Base-by-base conservation (phyloP, 2,329 filamentous ascomycete genomes). In the Trichoderma cornu-damae region DNA sequence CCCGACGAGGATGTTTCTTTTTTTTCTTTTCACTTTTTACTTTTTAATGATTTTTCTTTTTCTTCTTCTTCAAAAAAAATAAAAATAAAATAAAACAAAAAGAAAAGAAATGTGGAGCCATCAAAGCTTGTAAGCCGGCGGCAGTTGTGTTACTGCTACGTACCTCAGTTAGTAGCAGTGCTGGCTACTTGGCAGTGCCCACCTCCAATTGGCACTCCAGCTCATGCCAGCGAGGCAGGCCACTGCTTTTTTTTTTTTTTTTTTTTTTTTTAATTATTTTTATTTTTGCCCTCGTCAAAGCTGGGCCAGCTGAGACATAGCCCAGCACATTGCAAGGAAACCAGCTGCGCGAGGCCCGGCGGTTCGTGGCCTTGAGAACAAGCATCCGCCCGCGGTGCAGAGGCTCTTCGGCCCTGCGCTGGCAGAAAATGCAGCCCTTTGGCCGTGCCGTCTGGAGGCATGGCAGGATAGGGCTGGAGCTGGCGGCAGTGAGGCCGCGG, bases 361-460 rank as follows among this genome's bases (percentile, higher is more conserved):
- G 51, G 51, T 46, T 46, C 51, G 42, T 24, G 43, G 43, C 43
- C 28, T 38, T 42, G 43, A 42, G 35, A 42, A 48, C 18, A 49
- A 24, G 26, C 24, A 26, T 22, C 26, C 26, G 30, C 43, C 47
- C 18, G 22, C 54, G 24, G 54, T 50, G 54, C 54, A 56, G 54
- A 57, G 54, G 54, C 54, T 57, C 35, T n/a, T 18, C 22, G 37
- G 43, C 53, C 53, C 53, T 56, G 58, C 40, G 58, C 58, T 58
- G 59, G 47, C 49, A 58, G 63, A 61, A 50, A 73, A 73, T 73
- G 71, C 71, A 71, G 65, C 67, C 69, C 24, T 65, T 73, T 61
- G 68, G 66, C 60, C 68, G 69, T 59, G 63, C 66, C 37, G 67
- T 66, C 57, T 67, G 63, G 67, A 61, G 64, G 57, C 65, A 68